Evolutionary conservation across 768 basidiomycete genomes (phyloP).

Genomic region (Leccinum boreale): DNA sequence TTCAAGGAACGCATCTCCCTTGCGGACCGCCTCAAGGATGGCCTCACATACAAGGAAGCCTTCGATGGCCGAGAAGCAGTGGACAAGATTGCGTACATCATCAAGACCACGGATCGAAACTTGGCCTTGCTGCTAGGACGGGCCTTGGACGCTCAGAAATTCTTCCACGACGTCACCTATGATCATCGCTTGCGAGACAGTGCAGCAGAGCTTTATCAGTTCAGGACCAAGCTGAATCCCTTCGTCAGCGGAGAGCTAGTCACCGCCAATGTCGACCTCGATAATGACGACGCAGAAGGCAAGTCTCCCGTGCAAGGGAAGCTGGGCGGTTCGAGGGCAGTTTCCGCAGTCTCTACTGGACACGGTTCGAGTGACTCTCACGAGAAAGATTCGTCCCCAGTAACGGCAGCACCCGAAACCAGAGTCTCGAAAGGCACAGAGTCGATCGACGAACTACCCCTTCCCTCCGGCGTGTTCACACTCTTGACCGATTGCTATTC

Average conservation of each 20-base stretch:
- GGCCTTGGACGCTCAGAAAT: conserved; percentile 96
- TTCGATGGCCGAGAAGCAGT: conserved; percentile 98
- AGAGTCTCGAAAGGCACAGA: conserved; percentile 39
- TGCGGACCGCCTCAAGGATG: conserved; percentile 86
- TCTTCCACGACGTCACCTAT: conserved; percentile 99
- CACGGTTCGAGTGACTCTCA: conserved; percentile 36
- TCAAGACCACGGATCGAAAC: conserved; percentile 97
- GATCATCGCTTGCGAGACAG: conserved; percentile 94
- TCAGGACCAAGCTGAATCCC: conserved; percentile 79
- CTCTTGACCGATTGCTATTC: conserved; percentile 97
- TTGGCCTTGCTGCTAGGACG: conserved; percentile 92
- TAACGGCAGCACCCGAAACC: conserved; percentile 16
- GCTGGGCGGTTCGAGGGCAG: conserved; percentile 19
- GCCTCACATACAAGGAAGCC: conserved; percentile 91
- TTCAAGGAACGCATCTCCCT: conserved; percentile 81
- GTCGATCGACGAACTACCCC: conserved; percentile 56
- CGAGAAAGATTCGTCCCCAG: conserved; percentile 32
- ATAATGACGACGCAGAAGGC: conserved; percentile 34
- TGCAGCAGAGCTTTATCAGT: conserved; percentile 88
- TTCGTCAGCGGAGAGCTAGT: conserved; percentile 77
- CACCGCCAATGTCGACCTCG: conserved; percentile 31
- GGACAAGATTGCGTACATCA: conserved; percentile 95
- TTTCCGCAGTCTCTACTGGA: conserved; percentile 25
- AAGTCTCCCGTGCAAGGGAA: conserved; percentile 25
- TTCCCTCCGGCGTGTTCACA: conserved; percentile 95